These are phyloP conservation scores for Maudiozyma turicensis DNA, from an alignment of 805 yeast genomes.

Conservation along the genomic window DNA sequence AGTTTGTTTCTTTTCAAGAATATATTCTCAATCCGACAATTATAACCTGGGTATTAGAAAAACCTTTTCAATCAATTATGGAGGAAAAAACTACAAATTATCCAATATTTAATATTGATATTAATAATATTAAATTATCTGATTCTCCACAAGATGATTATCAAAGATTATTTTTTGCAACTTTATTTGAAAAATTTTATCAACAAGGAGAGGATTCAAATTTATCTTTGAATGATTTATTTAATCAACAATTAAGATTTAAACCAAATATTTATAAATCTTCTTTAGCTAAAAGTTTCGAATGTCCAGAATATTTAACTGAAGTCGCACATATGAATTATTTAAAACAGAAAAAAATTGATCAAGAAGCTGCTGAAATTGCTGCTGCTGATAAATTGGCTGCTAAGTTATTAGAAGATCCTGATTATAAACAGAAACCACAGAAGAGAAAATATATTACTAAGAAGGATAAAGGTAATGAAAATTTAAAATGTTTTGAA, in stretches of 20 bases:
- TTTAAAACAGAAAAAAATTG: background rate
- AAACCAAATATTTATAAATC: conserved; percentile 17
- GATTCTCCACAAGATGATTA: conserved; percentile 25
- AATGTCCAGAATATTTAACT: conserved; percentile 5
- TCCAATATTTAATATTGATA: conserved; percentile 13
- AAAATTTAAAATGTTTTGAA: conserved; percentile 22
- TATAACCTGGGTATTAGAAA: too few relatives aligned
- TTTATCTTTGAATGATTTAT: background rate
- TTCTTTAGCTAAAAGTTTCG: conserved; percentile 13
- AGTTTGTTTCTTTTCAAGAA: too few relatives aligned
- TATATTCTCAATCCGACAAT: too few relatives aligned
- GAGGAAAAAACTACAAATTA: conserved; percentile 1
- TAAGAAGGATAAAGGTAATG: conserved; percentile 2
- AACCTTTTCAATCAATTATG: background rate
- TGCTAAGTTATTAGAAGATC: too few relatives aligned
- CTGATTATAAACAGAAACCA: background rate
- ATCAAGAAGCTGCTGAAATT: background rate
- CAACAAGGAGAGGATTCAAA: background rate
- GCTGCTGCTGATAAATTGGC: background rate
- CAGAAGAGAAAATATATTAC: background rate
- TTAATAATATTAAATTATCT: conserved; percentile 10
- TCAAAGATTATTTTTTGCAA: conserved; percentile 23
- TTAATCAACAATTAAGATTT: conserved; percentile 4
- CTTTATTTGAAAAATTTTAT: conserved; percentile 6
- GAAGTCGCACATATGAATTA: background rate